A percentile compares a stretch with the other conserved stretches of the same genome.
Conservation (phyloP, 129 eudicot genomes). For the Lonicera japonica region DNA sequence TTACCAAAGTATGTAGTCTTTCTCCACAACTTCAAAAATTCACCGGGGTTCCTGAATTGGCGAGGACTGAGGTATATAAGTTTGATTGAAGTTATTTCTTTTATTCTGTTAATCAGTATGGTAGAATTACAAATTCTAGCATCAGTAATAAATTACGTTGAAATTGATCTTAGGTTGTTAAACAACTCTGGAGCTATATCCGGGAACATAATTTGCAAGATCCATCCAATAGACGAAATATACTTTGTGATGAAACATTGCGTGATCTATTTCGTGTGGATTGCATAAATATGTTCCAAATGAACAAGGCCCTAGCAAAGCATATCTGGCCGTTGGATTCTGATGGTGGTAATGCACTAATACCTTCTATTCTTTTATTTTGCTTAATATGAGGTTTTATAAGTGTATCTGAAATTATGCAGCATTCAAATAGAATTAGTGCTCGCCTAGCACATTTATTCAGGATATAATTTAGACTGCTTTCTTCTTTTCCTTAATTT, state of each 20-base stretch:
- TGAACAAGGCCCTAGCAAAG: slow-evolving; percentile 77
- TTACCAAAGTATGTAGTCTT: slow-evolving; percentile 66
- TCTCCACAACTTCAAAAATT: slow-evolving; percentile 86
- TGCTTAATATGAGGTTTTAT: neutral
- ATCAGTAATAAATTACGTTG: neutral
- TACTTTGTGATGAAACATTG: slow-evolving; percentile 66
- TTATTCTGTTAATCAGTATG: neutral
- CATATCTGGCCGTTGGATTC: slow-evolving; percentile 82
- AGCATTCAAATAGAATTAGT: neutral
- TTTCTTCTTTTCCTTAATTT: neutral
- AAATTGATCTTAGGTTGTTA: slow-evolving; percentile 51
- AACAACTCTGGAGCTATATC: slow-evolving; percentile 78
- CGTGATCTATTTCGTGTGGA: slow-evolving; percentile 66
- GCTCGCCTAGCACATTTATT: neutral
- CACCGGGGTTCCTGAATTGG: slow-evolving; percentile 63
- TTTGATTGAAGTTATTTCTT: neutral
- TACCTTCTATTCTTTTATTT: slow-evolving; percentile 2
- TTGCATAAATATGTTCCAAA: slow-evolving; percentile 72
- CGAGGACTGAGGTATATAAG: slow-evolving; percentile 72
- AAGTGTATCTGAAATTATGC: neutral
- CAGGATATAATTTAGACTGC: too few relatives aligned
- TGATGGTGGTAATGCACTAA: slow-evolving; percentile 57
- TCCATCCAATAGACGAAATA: slow-evolving; percentile 59
- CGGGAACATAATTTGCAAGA: slow-evolving; percentile 70
- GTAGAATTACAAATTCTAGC: neutral